Percentiles rank a stretch among this genome's conserved stretches.
Evolutionary conservation across 169 alveolate genomes (phyloP).

Genomic region (Eimeria brunetti): DNA sequence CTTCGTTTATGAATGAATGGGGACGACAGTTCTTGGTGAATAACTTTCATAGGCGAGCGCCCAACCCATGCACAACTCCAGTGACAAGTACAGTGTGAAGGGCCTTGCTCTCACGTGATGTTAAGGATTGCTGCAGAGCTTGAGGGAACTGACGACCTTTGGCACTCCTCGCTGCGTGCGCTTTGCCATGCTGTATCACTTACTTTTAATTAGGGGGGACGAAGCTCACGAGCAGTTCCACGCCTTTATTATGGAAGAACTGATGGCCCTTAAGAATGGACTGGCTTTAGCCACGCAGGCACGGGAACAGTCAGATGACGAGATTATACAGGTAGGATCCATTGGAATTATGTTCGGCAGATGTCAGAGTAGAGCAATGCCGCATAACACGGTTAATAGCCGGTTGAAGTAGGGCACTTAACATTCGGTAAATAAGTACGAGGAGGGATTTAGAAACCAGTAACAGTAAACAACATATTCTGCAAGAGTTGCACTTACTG

Average conservation of each 20-base stretch:
- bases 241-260: conserved; percentile 75
- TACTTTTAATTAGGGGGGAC: conserved; percentile 62
- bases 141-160: neutral
- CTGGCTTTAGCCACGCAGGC: conserved; percentile 81
- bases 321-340: conserved; percentile 75
- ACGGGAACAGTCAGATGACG: conserved; percentile 83
- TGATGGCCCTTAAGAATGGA: conserved; percentile 77
- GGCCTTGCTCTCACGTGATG: neutral
- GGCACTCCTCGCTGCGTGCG: neutral
- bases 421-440: neutral
- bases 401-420: neutral
- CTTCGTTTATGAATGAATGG: neutral
- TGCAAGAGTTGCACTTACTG: neutral
- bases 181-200: neutral
- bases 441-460: neutral
- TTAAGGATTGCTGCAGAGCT: neutral
- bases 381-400: neutral
- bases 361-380: neutral
- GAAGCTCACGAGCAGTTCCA: conserved; percentile 80
- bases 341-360: no score
- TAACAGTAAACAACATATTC: neutral
- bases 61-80: neutral
- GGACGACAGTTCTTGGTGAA: neutral
- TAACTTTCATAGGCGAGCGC: neutral
- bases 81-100: neutral